These are phyloP conservation scores for Talaromyces sp. DNA, from an alignment of 2,329 filamentous ascomycete species.

Conservation along the genomic window DNA sequence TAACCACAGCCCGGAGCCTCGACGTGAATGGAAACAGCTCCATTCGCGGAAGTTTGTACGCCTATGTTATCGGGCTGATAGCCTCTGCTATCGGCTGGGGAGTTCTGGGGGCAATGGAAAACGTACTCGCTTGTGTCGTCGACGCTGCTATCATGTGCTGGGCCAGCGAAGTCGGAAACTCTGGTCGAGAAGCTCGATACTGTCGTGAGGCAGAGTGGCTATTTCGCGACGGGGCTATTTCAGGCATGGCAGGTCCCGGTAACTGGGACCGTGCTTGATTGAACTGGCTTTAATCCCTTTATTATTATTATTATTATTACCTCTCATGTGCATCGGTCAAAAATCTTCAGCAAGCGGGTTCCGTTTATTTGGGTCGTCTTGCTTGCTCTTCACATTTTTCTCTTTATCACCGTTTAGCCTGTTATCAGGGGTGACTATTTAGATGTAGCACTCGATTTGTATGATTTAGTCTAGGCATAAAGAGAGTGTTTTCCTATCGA, in stretches of 20 bases:
- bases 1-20: constrained; percentile 79
- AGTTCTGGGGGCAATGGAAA: constrained; percentile 84
- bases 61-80: constrained; percentile 87
- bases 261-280: constrained; percentile 10
- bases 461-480: background rate
- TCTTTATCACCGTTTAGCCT: background rate
- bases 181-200: constrained; percentile 61
- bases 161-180: constrained; percentile 75
- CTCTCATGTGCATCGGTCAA: background rate
- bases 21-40: constrained; percentile 49
- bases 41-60: constrained; percentile 77
- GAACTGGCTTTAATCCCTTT: background rate
- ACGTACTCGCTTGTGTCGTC: constrained; percentile 77
- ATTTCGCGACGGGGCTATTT: constrained; percentile 58
- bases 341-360: background rate
- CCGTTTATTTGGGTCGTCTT: background rate
- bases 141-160: constrained; percentile 91
- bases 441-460: background rate
- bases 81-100: constrained; percentile 95
- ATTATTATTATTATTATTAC: background rate
- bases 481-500: background rate
- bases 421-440: background rate
- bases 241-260: background rate
- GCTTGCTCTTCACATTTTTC: background rate
- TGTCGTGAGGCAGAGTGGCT: constrained; percentile 87